Percentiles rank a stretch among this genome's conserved stretches.
These are phyloP conservation scores for Knoxia roxburghii DNA, from an alignment of 257 asterid genomes.

Conservation along the genomic window DNA sequence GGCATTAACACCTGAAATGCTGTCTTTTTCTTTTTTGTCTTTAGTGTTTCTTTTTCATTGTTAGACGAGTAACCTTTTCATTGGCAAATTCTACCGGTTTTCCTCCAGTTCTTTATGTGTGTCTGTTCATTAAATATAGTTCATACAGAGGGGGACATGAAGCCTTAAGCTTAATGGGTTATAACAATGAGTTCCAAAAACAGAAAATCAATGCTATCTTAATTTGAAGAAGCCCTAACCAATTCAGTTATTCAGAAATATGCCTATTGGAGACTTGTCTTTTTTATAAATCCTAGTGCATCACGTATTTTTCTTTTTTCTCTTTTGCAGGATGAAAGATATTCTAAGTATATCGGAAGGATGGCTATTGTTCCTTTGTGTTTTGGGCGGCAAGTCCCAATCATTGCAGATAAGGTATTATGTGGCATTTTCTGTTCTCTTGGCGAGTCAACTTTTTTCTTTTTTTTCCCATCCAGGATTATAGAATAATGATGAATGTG, in stretches of 20 bases:
- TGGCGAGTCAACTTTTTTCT: not conserved
- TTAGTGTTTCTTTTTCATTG: not conserved
- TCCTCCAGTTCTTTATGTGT: no score
- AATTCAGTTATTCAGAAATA: not conserved
- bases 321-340: constrained; percentile 73
- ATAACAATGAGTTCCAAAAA: no score
- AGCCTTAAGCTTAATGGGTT: not conserved
- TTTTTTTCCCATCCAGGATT: constrained; percentile 3
- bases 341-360: constrained; percentile 81
- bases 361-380: constrained; percentile 94
- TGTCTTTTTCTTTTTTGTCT: not conserved
- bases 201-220: not conserved
- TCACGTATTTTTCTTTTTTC: not conserved
- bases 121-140: not conserved
- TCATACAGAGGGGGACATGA: not conserved
- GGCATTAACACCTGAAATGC: not conserved
- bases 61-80: not conserved
- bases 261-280: no score
- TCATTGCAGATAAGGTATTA: constrained; percentile 80
- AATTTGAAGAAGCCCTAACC: not conserved
- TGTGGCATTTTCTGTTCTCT: not conserved
- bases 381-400: constrained; percentile 97
- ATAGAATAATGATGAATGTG: not conserved
- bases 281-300: not conserved
- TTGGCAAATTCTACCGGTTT: not conserved